These are phyloP conservation scores for Coniochaeta sp. DNA, from an alignment of 2,329 filamentous ascomycete species.

Conservation along the genomic window DNA sequence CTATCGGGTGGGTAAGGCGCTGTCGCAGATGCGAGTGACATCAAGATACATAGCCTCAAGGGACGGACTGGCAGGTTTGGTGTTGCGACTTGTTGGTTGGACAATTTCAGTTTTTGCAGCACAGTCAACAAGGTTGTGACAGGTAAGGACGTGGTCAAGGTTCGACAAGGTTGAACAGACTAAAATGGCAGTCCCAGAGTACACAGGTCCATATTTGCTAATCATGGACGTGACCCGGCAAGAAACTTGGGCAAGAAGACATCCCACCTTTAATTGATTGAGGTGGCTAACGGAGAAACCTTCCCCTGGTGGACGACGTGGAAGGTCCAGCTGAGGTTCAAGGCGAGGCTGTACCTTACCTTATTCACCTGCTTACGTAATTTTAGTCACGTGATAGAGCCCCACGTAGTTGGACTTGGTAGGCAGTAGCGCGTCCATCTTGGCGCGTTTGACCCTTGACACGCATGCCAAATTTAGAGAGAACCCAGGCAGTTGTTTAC, in stretches of 20 bases:
- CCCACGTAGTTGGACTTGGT: not conserved
- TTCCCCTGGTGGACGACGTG: no score
- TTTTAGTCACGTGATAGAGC: not conserved
- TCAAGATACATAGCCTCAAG: not conserved
- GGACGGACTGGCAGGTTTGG: not conserved
- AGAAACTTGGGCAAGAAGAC: not conserved
- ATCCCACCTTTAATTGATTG: no score
- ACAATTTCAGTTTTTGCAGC: not conserved
- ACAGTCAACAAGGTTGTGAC: slow-evolving; percentile 3
- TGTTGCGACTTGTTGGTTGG: not conserved
- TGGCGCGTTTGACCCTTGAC: not conserved
- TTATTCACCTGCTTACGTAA: no score
- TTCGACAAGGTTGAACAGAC: slow-evolving; percentile 1
- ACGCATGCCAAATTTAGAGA: not conserved
- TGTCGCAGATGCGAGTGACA: slow-evolving; percentile 1
- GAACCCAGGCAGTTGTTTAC: not conserved
- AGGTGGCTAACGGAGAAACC: no score
- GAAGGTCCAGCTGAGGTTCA: no score
- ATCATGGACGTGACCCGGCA: not conserved
- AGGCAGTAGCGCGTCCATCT: not conserved
- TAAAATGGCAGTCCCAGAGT: not conserved
- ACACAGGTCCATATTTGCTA: not conserved
- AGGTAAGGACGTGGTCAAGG: not conserved
- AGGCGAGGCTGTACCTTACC: no score
- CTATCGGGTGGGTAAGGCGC: not conserved